These are phyloP conservation scores for Onygena corvina DNA, from an alignment of 2,329 filamentous ascomycete genomes.

Conservation along the genomic window DNA sequence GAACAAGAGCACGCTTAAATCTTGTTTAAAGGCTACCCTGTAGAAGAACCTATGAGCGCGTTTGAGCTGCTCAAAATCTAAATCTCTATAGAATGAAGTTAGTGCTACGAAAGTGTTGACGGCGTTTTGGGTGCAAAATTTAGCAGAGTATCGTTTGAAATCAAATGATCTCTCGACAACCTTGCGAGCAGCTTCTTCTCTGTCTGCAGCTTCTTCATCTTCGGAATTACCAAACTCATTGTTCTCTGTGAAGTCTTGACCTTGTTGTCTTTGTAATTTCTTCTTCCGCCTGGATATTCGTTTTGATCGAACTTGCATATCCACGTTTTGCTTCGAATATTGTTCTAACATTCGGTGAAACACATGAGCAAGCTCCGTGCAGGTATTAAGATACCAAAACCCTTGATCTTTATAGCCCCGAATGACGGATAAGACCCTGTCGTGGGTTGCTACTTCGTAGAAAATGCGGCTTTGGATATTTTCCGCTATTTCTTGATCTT, in stretches of 20 bases:
- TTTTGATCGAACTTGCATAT: constrained; percentile 82
- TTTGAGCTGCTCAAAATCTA: constrained; percentile 71
- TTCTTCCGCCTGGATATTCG: constrained; percentile 62
- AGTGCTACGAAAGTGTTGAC: constrained; percentile 82
- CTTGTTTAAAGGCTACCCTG: constrained; percentile 85
- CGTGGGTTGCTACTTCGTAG: constrained; percentile 91
- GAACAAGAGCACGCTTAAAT: constrained; percentile 77
- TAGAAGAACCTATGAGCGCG: constrained; percentile 90
- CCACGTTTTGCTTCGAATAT: constrained; percentile 88
- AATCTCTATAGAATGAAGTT: constrained; percentile 65
- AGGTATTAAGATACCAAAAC: constrained; percentile 83
- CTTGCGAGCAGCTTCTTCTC: constrained; percentile 60
- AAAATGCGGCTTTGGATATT: constrained; percentile 97
- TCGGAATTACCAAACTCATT: constrained; percentile 45
- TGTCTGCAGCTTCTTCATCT: constrained; percentile 46
- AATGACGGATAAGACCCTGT: constrained; percentile 67
- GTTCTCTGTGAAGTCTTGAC: constrained; percentile 25
- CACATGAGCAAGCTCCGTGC: constrained; percentile 80
- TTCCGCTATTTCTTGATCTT: constrained; percentile 96
- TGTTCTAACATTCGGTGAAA: constrained; percentile 84
- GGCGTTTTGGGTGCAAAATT: constrained; percentile 72
- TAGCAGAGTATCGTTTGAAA: constrained; percentile 68
- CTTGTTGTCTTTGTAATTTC: constrained; percentile 48
- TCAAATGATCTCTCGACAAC: constrained; percentile 85
- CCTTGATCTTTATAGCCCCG: constrained; percentile 86